phyloP scores from a whole-genome alignment of 2,329 filamentous ascomycete genomes.

The Amphichorda felina region DNA sequence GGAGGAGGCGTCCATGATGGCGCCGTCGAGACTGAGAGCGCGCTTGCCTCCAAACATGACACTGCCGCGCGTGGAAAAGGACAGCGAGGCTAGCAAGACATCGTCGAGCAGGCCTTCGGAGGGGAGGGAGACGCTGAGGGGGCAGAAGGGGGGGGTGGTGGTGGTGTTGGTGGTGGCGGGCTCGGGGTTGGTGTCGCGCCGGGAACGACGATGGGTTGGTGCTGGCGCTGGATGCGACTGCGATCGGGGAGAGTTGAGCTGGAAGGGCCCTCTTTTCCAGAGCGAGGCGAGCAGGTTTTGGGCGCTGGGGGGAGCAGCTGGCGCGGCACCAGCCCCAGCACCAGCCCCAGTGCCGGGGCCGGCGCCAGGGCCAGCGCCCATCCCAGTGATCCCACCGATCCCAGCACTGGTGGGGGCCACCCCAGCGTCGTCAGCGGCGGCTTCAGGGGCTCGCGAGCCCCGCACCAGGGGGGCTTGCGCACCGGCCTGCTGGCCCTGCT shows the following conservation, averaged over 20 bases:
- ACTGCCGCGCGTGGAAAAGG: constrained; percentile 53
- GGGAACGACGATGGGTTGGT: background rate
- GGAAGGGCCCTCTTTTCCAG: background rate
- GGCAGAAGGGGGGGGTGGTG: constrained; percentile 23
- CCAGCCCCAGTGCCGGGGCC: background rate
- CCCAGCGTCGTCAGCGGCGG: constrained; percentile 3
- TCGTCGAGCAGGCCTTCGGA: constrained; percentile 44
- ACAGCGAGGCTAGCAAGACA: constrained; percentile 41
- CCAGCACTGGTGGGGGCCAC: too few species aligned
- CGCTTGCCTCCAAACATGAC: constrained; percentile 45
- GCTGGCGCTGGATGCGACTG: background rate
- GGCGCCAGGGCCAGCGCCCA: background rate
- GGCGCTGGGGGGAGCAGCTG: background rate
- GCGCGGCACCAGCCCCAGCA: constrained; percentile 4
- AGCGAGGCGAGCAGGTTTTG: background rate
- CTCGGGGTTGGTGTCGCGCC: background rate
- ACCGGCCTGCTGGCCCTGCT: too few species aligned
- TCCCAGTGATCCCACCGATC: too few species aligned
- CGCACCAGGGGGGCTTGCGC: constrained; percentile 11
- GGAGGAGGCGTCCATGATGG: constrained; percentile 4
- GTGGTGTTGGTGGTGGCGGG: background rate
- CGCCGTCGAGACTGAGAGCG: constrained; percentile 10
- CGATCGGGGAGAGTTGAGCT: background rate
- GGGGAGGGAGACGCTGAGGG: constrained; percentile 44
- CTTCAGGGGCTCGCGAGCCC: constrained; percentile 11